phyloP scores from a whole-genome alignment of 176 grass and related monocot species.

The Carex scoparia region DNA sequence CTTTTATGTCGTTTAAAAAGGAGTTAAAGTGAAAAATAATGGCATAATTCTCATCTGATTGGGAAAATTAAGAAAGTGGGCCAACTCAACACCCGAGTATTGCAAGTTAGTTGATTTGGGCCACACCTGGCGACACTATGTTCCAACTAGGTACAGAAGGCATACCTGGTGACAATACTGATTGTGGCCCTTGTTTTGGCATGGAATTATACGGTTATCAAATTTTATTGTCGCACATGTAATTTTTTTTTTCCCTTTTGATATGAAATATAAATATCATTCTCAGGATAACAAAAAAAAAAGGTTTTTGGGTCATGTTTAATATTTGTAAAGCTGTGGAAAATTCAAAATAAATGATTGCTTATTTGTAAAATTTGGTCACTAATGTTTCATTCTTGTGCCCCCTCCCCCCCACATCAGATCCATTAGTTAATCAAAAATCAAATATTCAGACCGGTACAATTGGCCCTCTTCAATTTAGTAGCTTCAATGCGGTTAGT shows the following conservation, averaged over 20 bases:
- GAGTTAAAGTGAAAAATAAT: not conserved
- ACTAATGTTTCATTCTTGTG: not conserved
- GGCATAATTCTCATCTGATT: not conserved
- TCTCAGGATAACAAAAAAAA: not conserved
- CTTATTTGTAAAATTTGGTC: not conserved
- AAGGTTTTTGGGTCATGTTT: not conserved
- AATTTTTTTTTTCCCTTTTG: not conserved
- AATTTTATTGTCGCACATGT: not conserved
- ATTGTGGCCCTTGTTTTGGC: not conserved
- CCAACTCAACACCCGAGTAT: not conserved
- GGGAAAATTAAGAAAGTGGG: not conserved
- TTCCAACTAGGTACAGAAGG: not conserved
- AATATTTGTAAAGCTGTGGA: not conserved
- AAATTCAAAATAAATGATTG: not conserved
- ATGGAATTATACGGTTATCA: not conserved
- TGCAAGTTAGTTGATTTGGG: not conserved
- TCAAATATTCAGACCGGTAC: slow-evolving; percentile 35
- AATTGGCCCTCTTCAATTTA: slow-evolving; percentile 49
- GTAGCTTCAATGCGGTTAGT: slow-evolving; percentile 49
- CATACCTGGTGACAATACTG: not conserved
- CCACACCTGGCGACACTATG: not conserved
- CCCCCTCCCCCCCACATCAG: not conserved
- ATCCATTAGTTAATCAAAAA: slow-evolving; percentile 53
- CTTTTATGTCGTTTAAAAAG: not conserved
- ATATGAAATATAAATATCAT: not conserved